phyloP scores from a whole-genome alignment of 495 filamentous ascomycete genomes.

The Trichodelitschia bisporula region DNA sequence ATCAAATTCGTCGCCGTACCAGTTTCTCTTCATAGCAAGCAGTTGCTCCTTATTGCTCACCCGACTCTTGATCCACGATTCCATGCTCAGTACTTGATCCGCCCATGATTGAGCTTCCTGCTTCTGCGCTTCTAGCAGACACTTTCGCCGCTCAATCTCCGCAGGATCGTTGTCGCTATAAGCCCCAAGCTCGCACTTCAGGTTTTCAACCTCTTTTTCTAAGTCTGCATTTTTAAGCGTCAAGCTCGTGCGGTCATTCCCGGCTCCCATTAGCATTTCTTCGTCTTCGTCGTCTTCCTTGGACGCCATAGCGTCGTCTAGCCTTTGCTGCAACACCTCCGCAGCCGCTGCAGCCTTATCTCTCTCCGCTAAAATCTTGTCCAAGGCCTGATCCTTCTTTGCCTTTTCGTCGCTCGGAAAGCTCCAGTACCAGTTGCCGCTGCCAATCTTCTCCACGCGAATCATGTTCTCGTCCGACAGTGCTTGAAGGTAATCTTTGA shows the following conservation, averaged over 20 bases:
- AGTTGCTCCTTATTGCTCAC: slow-evolving; percentile 27
- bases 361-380: slow-evolving; percentile 26
- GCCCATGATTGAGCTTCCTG: slow-evolving; percentile 27
- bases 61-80: slow-evolving; percentile 29
- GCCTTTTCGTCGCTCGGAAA: slow-evolving; percentile 40
- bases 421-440: slow-evolving; percentile 63
- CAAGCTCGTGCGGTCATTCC: slow-evolving; percentile 13
- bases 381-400: slow-evolving; percentile 21
- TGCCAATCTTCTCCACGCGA: slow-evolving; percentile 56
- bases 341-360: slow-evolving; percentile 20
- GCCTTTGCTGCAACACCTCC: slow-evolving; percentile 18
- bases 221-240: slow-evolving; percentile 11
- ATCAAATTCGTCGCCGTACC: slow-evolving; percentile 36
- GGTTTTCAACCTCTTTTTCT: slow-evolving; percentile 14
- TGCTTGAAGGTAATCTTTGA: slow-evolving; percentile 43
- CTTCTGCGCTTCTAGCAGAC: slow-evolving; percentile 23
- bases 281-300: slow-evolving; percentile 18
- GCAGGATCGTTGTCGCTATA: slow-evolving; percentile 27
- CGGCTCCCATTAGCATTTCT: slow-evolving; percentile 7
- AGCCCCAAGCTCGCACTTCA: slow-evolving; percentile 20
- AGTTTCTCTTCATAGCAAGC: slow-evolving; percentile 23
- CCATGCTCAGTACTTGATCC: slow-evolving; percentile 40
- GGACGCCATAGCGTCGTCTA: slow-evolving; percentile 20
- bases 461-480: slow-evolving; percentile 39
- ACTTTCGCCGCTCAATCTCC: slow-evolving; percentile 24